These are phyloP conservation scores for Penicillium sp. DNA, from an alignment of 2,329 filamentous ascomycete species.

Conservation along the genomic window DNA sequence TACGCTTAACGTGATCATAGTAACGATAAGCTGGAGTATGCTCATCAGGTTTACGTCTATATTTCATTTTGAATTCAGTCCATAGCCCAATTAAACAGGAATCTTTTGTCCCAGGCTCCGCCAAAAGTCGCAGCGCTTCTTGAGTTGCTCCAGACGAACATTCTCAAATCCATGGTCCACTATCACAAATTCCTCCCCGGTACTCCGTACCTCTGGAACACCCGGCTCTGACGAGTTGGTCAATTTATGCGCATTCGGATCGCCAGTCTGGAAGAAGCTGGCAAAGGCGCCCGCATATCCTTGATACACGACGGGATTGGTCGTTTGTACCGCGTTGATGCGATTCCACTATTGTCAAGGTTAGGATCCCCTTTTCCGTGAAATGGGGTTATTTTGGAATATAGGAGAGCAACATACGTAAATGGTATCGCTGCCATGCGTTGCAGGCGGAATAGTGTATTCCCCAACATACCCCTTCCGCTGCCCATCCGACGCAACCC, in stretches of 20 bases:
- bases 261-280: conserved; percentile 61
- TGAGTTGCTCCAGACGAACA: conserved; percentile 42
- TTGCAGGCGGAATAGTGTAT: conserved; percentile 61
- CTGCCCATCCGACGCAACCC: conserved; percentile 52
- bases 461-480: conserved; percentile 57
- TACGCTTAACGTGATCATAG: too few relatives aligned
- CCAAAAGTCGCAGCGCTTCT: conserved; percentile 58
- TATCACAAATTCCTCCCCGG: conserved; percentile 55
- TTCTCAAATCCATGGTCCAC: conserved; percentile 48
- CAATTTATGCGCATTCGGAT: conserved; percentile 60
- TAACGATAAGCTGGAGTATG: too few relatives aligned
- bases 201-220: conserved; percentile 47
- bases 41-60: too few relatives aligned
- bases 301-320: conserved; percentile 56
- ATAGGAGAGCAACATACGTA: conserved; percentile 46
- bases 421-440: conserved; percentile 59
- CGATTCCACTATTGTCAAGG: conserved; percentile 54
- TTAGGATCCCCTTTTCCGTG: not conserved
- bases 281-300: conserved; percentile 62
- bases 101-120: conserved; percentile 48
- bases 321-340: conserved; percentile 54
- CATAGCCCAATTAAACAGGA: conserved; percentile 42
- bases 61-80: too few relatives aligned
- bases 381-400: too few relatives aligned
- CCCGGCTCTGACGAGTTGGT: conserved; percentile 44